Evolutionary conservation across 1,284 basidiomycete genomes (phyloP).

Genomic region (Ganoderma lucidum): DNA sequence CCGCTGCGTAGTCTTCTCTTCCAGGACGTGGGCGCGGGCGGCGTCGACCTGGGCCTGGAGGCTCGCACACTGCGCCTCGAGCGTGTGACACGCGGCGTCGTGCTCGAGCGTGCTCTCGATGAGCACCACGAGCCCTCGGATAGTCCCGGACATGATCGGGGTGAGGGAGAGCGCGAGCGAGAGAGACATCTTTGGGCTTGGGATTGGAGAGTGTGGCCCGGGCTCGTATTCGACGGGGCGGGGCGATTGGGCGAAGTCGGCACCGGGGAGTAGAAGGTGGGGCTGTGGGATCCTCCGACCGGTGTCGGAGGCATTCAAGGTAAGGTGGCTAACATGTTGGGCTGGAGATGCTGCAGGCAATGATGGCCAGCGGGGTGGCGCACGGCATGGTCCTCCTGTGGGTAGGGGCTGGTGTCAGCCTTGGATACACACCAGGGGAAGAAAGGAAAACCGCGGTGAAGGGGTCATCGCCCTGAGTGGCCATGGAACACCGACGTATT

Average conservation of each 20-base stretch:
- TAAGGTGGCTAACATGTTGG: not conserved
- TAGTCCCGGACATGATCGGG: conserved; percentile 22
- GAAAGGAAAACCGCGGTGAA: not conserved
- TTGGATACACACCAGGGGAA: not conserved
- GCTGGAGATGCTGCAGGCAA: not conserved
- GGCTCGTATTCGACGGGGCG: not conserved
- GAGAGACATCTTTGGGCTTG: conserved; percentile 15
- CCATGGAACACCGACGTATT: not conserved
- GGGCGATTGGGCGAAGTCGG: not conserved
- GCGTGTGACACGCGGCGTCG: conserved; percentile 30
- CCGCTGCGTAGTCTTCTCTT: conserved; percentile 33
- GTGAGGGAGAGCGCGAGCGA: conserved; percentile 21
- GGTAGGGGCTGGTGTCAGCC: not conserved
- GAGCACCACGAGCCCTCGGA: conserved; percentile 28
- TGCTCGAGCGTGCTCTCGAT: conserved; percentile 31
- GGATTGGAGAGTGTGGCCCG: not conserved
- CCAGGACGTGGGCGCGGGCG: conserved; percentile 25
- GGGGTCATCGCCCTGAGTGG: not conserved
- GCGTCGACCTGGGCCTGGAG: conserved; percentile 25
- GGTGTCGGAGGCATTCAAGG: not conserved
- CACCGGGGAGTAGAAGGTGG: not conserved
- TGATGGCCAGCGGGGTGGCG: not conserved
- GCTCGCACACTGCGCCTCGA: conserved; percentile 29
- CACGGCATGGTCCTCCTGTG: not conserved
- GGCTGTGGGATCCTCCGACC: conserved; percentile 1